Percentiles rank a stretch among this genome's conserved stretches.
phyloP scores from a whole-genome alignment of 2,329 filamentous ascomycete species.

The Lecanicillium sp. region DNA sequence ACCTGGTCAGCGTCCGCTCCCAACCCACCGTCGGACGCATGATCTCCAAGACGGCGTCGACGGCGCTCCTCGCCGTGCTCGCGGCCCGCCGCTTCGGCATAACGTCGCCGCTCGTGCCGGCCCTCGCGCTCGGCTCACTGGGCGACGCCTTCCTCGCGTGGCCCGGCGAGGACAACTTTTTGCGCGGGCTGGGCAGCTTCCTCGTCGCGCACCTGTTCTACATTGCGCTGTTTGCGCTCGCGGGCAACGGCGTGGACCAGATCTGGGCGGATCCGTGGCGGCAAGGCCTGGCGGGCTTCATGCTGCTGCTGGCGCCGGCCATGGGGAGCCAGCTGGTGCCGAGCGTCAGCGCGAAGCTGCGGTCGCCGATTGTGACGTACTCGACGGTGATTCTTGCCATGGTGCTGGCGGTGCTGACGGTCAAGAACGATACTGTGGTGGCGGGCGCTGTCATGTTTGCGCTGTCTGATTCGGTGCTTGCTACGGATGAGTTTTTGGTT shows the following conservation, averaged over 20 bases:
- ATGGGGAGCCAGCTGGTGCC: slow-evolving; percentile 21
- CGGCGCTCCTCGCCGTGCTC: slow-evolving; percentile 19
- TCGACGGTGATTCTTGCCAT: slow-evolving; percentile 22
- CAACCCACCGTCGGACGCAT: slow-evolving; percentile 19
- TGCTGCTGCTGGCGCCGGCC: slow-evolving; percentile 16
- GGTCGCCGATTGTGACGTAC: slow-evolving; percentile 23
- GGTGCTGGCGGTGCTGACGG: slow-evolving; percentile 21
- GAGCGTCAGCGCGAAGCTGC: slow-evolving; percentile 15
- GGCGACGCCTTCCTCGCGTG: slow-evolving; percentile 30
- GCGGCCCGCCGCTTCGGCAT: slow-evolving; percentile 11
- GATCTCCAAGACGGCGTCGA: slow-evolving; percentile 22
- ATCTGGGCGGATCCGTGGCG: slow-evolving; percentile 11
- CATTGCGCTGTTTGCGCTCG: slow-evolving; percentile 17
- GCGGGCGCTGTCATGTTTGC: slow-evolving; percentile 23
- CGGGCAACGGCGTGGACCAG: slow-evolving; percentile 7
- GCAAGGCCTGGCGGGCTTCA: slow-evolving; percentile 9
- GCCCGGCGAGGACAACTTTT: slow-evolving; percentile 22
- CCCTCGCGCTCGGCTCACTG: slow-evolving; percentile 21
- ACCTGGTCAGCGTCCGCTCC: slow-evolving; percentile 12
- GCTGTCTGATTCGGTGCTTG: slow-evolving; percentile 24
- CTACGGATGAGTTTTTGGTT: slow-evolving; percentile 24
- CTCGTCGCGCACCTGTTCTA: slow-evolving; percentile 26
- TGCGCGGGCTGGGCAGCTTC: slow-evolving; percentile 25
- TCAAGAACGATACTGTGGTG: slow-evolving; percentile 16
- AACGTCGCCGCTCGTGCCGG: slow-evolving; percentile 14